Evolutionary conservation across 2,329 filamentous ascomycete species (phyloP), one percentile per base, ranked within the genome.

Genomic region (Exophiala sp.): DNA sequence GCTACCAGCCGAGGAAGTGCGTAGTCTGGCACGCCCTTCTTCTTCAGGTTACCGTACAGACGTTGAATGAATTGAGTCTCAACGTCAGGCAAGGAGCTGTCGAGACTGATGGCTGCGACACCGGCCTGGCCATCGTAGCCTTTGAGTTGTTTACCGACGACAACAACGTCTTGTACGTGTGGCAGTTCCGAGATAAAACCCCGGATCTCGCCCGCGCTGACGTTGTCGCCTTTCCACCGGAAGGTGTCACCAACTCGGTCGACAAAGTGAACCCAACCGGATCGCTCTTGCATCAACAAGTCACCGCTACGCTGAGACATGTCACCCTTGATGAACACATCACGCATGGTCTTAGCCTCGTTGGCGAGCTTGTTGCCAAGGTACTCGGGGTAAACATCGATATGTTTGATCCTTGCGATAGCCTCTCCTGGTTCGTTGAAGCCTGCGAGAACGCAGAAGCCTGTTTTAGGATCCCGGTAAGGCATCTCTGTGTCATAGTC

Each of bases 161-260:
- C 89, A 63, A 92, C 94, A 24, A 87, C 86, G 72, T 95, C 89
- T 38, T 78, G 73, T 10, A 95, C 77, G 1, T 75, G 74, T 0
- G 83, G 74, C 65, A 91, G 85, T 0, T 75, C 71, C 10, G 87
- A 85, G 0, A 95, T 69, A 0, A 82, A 81, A 64, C 89, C 82
- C 14, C 85, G 81, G n/a, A 95, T 89, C 68, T 95, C 90, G 47
- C 80, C 83, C 35, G 88, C 91, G 3, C 86, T 89, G 39, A 86
- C 82, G 61, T 86, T 86, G 68, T 86, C 83, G 46, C 80, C 80
- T 69, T 88, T 89, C 86, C 86, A 89, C 32, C 86, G 78, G 69
- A 85, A 89, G 0, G 86, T 89, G 66, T 89, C 86, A 1, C 86
- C 86, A 1, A 89, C 75, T 3, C 84, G 75, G 59, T 89, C 86